Evolutionary conservation across 129 eudicot genomes (phyloP).

Genomic region (Centrapalus pauciflorus): DNA sequence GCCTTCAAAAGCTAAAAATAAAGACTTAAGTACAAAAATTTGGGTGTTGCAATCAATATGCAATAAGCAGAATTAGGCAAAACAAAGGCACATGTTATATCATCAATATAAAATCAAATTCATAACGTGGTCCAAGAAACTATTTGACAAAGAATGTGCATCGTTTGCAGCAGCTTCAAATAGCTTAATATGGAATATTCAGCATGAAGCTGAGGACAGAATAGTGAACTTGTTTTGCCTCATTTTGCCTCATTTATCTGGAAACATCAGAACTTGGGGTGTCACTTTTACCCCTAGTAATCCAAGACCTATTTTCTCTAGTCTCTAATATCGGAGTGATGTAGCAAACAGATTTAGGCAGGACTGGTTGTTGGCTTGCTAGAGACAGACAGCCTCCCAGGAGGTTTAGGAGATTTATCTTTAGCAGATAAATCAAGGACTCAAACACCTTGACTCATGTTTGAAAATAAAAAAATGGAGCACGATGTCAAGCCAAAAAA

Average conservation of each 20-base stretch:
- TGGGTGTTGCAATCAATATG: too few relatives aligned
- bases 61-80: too few relatives aligned
- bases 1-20: too few relatives aligned
- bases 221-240: constrained; percentile 51
- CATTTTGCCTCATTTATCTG: constrained; percentile 45
- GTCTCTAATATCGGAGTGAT: constrained; percentile 77
- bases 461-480: too few relatives aligned
- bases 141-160: neutral
- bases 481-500: too few relatives aligned
- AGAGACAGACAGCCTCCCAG: constrained; percentile 79
- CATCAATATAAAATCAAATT: too few relatives aligned
- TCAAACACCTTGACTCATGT: constrained; percentile 68
- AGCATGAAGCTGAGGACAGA: constrained; percentile 75
- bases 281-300: constrained; percentile 32
- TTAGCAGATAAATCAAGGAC: constrained; percentile 66
- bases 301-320: constrained; percentile 41
- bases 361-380: constrained; percentile 55
- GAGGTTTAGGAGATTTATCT: constrained; percentile 80
- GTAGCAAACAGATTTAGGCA: constrained; percentile 44
- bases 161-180: constrained; percentile 66
- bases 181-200: constrained; percentile 85
- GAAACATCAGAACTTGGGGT: constrained; percentile 72
- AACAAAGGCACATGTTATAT: too few relatives aligned
- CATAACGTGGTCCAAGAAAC: neutral
- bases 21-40: too few relatives aligned